Conservation (phyloP, 768 basidiomycete species). For the Boletus rubroflammeus region DNA sequence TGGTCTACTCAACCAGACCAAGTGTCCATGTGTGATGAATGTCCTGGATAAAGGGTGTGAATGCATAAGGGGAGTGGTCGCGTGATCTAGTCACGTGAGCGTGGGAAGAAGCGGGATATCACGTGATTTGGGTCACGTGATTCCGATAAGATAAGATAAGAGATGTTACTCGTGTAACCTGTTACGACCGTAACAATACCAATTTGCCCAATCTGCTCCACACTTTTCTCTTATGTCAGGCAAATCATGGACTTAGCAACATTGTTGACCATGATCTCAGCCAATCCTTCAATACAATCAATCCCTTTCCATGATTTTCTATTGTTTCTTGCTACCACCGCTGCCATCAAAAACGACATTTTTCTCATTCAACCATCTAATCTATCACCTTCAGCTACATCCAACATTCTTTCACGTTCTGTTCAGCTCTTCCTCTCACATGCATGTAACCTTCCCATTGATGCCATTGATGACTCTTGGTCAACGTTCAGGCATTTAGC, state of each 20-base stretch:
- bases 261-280: neutral
- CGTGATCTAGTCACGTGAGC: too few relatives aligned
- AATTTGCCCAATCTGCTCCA: too few relatives aligned
- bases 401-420: neutral
- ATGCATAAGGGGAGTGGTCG: too few relatives aligned
- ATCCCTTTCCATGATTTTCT: neutral
- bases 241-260: conserved; percentile 5
- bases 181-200: too few relatives aligned
- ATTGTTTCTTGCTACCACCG: neutral
- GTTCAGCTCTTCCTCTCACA: neutral
- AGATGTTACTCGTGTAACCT: too few relatives aligned
- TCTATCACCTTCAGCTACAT: neutral
- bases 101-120: too few relatives aligned
- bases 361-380: neutral
- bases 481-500: neutral
- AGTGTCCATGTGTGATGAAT: too few relatives aligned
- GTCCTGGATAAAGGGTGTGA: too few relatives aligned
- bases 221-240: too few relatives aligned
- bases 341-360: neutral
- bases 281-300: neutral
- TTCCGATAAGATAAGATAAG: too few relatives aligned
- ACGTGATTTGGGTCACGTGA: too few relatives aligned
- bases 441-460: neutral
- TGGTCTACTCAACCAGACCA: too few relatives aligned
- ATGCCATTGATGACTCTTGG: neutral